These are phyloP conservation scores for Ophiorrhiza pumila DNA, from an alignment of 257 asterid species.

Conservation along the genomic window DNA sequence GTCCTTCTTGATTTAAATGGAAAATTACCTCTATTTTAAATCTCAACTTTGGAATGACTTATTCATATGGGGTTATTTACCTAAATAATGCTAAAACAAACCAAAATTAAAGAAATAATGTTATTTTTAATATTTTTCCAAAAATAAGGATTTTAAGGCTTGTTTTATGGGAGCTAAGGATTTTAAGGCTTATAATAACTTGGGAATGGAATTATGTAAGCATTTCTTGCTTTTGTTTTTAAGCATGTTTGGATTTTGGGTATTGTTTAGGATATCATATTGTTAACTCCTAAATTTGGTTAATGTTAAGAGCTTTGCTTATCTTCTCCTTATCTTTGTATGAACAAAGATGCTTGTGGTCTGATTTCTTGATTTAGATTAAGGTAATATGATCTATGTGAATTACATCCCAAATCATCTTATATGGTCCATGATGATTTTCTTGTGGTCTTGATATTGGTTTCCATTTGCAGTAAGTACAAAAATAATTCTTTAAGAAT, in stretches of 20 bases:
- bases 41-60: no score
- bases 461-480: not conserved
- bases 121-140: no score
- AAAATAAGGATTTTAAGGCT: no score
- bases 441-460: not conserved
- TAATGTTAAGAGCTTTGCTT: not conserved
- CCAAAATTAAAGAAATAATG: no score
- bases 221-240: not conserved
- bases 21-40: no score
- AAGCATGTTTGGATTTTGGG: not conserved
- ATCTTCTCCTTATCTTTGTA: not conserved
- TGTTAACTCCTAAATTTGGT: not conserved
- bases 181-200: not conserved
- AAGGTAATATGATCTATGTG: not conserved
- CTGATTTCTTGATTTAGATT: not conserved
- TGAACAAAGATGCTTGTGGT: not conserved
- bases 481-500: not conserved
- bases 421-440: not conserved
- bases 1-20: no score
- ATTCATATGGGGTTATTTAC: no score
- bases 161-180: not conserved
- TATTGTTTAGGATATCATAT: not conserved
- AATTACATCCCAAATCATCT: not conserved
- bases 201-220: not conserved
- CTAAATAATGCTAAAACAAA: no score